Evolutionary conservation across 176 grass and related monocot genomes (phyloP).

Genomic region (Oryza rufipogon): DNA sequence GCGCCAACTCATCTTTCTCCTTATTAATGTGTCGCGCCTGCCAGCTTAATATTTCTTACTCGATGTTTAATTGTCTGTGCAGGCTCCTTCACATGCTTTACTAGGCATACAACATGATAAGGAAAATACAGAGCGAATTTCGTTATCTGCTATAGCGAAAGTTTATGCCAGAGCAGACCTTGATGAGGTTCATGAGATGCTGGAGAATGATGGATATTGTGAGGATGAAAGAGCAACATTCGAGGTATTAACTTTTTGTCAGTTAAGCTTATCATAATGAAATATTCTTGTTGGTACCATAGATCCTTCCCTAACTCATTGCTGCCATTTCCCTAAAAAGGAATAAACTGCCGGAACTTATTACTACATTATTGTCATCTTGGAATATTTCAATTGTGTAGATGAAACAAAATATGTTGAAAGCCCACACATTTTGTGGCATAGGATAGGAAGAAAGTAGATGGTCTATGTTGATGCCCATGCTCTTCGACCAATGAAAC

Average conservation of each 20-base stretch:
- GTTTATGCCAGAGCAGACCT: slow-evolving; percentile 67
- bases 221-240: slow-evolving; percentile 60
- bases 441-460: background rate
- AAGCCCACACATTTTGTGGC: background rate
- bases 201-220: slow-evolving; percentile 64
- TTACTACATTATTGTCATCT: background rate
- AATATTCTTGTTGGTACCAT: background rate
- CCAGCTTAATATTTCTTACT: slow-evolving; percentile 24
- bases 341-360: background rate
- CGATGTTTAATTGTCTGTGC: slow-evolving; percentile 25
- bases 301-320: background rate
- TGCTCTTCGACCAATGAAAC: background rate
- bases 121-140: slow-evolving; percentile 37
- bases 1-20: background rate
- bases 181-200: slow-evolving; percentile 58
- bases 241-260: slow-evolving; percentile 54
- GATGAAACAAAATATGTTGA: background rate
- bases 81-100: slow-evolving; percentile 66
- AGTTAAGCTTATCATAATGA: background rate
- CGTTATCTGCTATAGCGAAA: slow-evolving; percentile 61
- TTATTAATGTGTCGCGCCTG: background rate
- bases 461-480: background rate
- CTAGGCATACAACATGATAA: slow-evolving; percentile 55
- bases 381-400: background rate
- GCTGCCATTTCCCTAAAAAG: background rate